These are phyloP conservation scores for Eutrema heterophyllum DNA, from an alignment of 345 rosid species.

Conservation along the genomic window DNA sequence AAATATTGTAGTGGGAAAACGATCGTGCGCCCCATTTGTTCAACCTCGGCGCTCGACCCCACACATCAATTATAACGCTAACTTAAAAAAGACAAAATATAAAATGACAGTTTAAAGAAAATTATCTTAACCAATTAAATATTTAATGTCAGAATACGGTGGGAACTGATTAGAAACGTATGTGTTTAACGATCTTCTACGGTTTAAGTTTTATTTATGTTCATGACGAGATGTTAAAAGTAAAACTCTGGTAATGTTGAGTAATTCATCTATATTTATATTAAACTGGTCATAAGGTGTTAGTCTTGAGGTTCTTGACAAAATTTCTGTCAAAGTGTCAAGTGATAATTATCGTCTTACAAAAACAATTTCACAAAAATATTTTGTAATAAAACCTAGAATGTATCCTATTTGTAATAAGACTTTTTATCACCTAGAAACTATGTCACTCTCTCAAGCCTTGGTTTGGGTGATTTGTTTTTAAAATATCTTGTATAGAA, in stretches of 20 bases:
- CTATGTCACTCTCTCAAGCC: slow-evolving; percentile 3
- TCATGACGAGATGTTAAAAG: not conserved
- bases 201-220: not conserved
- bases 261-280: not conserved
- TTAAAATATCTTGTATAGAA: not conserved
- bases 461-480: not conserved
- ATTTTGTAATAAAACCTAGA: not conserved
- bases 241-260: not conserved
- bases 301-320: not conserved
- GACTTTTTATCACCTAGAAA: not conserved
- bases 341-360: not conserved
- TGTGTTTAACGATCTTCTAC: not conserved
- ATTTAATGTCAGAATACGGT: not conserved
- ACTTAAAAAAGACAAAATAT: slow-evolving; percentile 19
- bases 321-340: not conserved
- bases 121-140: slow-evolving; percentile 23
- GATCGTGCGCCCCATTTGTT: slow-evolving; percentile 37
- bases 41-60: slow-evolving; percentile 38
- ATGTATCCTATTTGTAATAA: not conserved
- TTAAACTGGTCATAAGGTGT: not conserved
- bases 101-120: slow-evolving; percentile 11
- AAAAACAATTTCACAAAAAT: not conserved
- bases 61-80: slow-evolving; percentile 36
- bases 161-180: not conserved
- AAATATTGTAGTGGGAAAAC: slow-evolving; percentile 18